Evolutionary conservation across 352 stramenopile species (phyloP), one percentile per base, ranked within the genome.

Genomic region (Sclerospora graminicola): DNA sequence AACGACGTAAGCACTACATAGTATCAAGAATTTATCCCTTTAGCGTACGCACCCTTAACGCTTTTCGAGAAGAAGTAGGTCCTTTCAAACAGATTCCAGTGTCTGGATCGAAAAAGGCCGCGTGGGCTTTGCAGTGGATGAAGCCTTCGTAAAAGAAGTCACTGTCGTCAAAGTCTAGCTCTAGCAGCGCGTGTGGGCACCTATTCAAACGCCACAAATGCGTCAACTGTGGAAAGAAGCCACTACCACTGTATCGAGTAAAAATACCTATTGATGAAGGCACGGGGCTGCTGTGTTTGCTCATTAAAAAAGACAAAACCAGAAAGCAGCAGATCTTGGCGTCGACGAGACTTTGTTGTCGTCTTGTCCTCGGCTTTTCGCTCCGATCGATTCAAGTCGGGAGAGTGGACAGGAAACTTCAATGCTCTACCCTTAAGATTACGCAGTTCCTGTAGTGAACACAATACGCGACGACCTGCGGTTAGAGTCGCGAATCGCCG

Each of bases 131-230:
- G 66, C 78, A 90, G 45, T 84, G 71, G 32, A 90, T 56, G 41
- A 88, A 85, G 9, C 75, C 75, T 57, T 85, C 67, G 41, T 55
- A 69, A 52, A 88, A 84, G 48, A 90, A 90, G 47, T 88, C 75
- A 54, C 66, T 74, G 63, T 88, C 79, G 53, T 87, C 73, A 37
- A 84, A 51, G 46, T 90, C 75, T 36, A 90, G 53, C 55, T 90
- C 75, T 45, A 88, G 50, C 43, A 68, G 54, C 31, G 78, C 76
- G 40, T 90, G 73, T 5, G 75, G 69, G 44, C 75, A 85, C 35
- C 69, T 82, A 33, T 24, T 10, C 15, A 11, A 18, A 26, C 21
- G 21, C 18, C 37, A 47, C 28, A 40, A 51, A 29, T 13, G 2
- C 26, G 18, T 50, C 20, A 53, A 10, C 30, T 5, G n/a, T 16